Percentiles rank a stretch among this genome's conserved stretches.
Evolutionary conservation across 2,329 filamentous ascomycete genomes (phyloP).

Genomic region (Huntiella decipiens): DNA sequence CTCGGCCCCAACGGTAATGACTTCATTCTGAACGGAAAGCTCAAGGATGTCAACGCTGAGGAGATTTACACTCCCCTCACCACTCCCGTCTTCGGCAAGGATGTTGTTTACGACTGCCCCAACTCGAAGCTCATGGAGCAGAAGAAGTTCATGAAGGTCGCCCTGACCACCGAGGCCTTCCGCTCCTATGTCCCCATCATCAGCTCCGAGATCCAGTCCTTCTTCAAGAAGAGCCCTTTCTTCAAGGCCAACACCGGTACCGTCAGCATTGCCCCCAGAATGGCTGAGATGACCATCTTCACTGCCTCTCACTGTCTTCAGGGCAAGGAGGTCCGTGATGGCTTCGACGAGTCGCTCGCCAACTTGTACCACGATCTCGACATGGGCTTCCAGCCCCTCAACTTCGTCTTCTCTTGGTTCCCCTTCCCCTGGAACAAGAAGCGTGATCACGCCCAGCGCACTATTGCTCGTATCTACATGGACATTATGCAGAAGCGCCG

Average conservation of each 20-base stretch:
- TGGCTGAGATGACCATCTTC: constrained; percentile 79
- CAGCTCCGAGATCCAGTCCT: constrained; percentile 51
- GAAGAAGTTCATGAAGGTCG: constrained; percentile 83
- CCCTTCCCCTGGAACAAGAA: constrained; percentile 75
- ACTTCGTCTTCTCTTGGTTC: constrained; percentile 78
- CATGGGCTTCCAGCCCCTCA: constrained; percentile 75
- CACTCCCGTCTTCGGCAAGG: constrained; percentile 55
- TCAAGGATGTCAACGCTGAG: constrained; percentile 76
- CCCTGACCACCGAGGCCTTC: constrained; percentile 57
- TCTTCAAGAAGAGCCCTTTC: constrained; percentile 44
- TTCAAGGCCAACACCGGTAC: constrained; percentile 52
- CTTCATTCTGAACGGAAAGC: constrained; percentile 79
- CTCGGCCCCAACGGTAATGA: constrained; percentile 70
- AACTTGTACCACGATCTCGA: constrained; percentile 75
- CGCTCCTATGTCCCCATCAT: constrained; percentile 62
- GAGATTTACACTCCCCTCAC: constrained; percentile 71
- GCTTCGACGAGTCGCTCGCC: constrained; percentile 65
- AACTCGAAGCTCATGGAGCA: constrained; percentile 91
- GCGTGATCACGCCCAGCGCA: constrained; percentile 61
- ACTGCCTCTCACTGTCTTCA: constrained; percentile 74
- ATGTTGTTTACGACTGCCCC: constrained; percentile 81
- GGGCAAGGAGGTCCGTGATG: constrained; percentile 62
- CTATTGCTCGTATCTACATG: constrained; percentile 65
- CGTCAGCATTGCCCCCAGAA: constrained; percentile 52
- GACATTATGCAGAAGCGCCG: constrained; percentile 62